Evolutionary conservation across 2,329 filamentous ascomycete species (phyloP), one percentile per base, ranked within the genome.

Genomic region (Elsinoe perseae): DNA sequence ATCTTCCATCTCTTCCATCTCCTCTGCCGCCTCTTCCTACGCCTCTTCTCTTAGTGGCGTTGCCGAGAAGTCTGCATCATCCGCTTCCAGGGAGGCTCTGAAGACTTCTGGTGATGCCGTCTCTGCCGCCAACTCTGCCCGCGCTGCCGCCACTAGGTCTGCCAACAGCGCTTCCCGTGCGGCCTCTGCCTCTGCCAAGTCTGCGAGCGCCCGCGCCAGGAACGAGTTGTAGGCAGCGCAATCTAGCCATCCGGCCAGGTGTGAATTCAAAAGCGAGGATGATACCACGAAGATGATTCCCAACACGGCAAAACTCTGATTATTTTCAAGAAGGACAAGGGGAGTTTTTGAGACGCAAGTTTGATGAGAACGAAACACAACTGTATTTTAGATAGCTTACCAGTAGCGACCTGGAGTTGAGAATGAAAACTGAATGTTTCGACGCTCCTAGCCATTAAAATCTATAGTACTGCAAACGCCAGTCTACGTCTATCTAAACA

Each of bases 141-240:
- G 53, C 21, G 53, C 40, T 23, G 53, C 32, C 3, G 55, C 50
- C 27, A 58, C 57, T 28, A 61, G 61, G 25, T 68, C 66, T 14
- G 66, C 65, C 28, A 70, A 70, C n/a, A 67, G 62, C 40, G 59
- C 60, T 40, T 56, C 57, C 38, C 57, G 50, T 48, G 50, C 56
- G 32, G 60, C 59, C 14, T 57, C 56, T 50, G 54, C 54, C 46
- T 59, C 58, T 10, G 40, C 38, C 36, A 68, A 69, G 63, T 57
- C 65, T 60, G 69, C 68, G 40, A 68, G 66, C 23, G 68, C 70
- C 60, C 60, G 61, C 56, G 66, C 66, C 61, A 75, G 74, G 70
- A 65, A 74, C 59, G 73, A 76, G 69, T 72, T 76, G 70, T 76
- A 75, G 60, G 54, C 40, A n/a, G 55, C 16, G 20, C 12, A 20